These are phyloP conservation scores for Plasmopara halstedii DNA, from an alignment of 352 stramenopile genomes.

Conservation along the genomic window DNA sequence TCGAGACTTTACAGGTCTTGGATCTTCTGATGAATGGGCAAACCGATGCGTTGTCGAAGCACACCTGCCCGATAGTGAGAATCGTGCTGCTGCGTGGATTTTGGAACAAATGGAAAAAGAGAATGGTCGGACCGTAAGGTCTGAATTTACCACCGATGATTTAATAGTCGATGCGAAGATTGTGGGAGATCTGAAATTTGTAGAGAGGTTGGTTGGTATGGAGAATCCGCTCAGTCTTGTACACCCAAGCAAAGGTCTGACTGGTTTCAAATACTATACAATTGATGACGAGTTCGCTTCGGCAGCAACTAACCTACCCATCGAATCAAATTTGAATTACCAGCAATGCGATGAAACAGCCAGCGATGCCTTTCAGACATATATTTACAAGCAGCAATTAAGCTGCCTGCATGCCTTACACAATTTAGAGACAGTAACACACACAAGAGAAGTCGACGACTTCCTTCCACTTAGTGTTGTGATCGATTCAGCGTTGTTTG, in stretches of 20 bases:
- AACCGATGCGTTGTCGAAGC: conserved; percentile 53
- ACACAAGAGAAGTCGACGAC: conserved; percentile 7
- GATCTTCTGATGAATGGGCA: conserved; percentile 78
- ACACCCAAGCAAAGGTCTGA: conserved; percentile 2
- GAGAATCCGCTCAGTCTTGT: no score
- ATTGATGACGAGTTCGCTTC: neutral
- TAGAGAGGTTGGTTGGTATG: no score
- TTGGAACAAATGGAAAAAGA: conserved; percentile 87
- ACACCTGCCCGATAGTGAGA: conserved; percentile 40
- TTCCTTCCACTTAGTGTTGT: conserved; percentile 23
- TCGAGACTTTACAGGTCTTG: conserved; percentile 65
- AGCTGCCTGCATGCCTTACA: neutral
- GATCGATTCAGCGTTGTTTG: conserved; percentile 20
- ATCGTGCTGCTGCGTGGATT: conserved; percentile 80
- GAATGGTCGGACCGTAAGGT: conserved; percentile 2
- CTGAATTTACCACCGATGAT: neutral
- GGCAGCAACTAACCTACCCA: conserved; percentile 8
- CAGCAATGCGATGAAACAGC: conserved; percentile 13
- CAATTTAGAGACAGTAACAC: neutral
- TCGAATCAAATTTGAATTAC: conserved; percentile 14
- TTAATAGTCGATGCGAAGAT: neutral
- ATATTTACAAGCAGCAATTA: no score
- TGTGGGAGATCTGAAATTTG: neutral
- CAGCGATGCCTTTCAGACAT: neutral
- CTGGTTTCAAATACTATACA: neutral